Base-by-base conservation (phyloP, 345 rosid genomes). In the Lepidium didymum region DNA sequence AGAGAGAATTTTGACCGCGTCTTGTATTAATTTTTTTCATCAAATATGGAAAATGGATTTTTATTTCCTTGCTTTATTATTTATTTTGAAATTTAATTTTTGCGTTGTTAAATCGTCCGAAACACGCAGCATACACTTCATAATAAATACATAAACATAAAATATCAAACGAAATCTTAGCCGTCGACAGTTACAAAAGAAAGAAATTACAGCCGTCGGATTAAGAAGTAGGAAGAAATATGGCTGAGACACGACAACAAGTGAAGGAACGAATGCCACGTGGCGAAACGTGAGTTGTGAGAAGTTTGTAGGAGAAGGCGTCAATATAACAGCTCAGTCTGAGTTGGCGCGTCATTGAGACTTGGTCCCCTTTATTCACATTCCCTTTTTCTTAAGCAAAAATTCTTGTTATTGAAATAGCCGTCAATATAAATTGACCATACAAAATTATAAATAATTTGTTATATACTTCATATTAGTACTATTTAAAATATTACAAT, bases 231-330 rank as follows among this genome's bases (percentile, higher is more conserved):
- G 8, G 33, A 14, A 35, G 40, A 65, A 19, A 33, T 8, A 50
- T 44, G 61, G 61, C 33, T 65, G 29, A 38, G 59, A 34, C 8
- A 21, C 49, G 51, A 7, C 36, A 53, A 56, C 68, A 61, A 55
- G 62, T 70, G 37, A 54, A 42, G 8, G 7, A 52, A 52, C 18
- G 62, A 9, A 36, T 10, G 65, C 15, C 76, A 73, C 72, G 72
- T 73, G 77, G 67, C 67, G 21, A 5, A 6, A 55, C 12, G 25
- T 55, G 64, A 56, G 43, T 34, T 54, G 35, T 25, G 65, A 55
- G 64, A 72, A 56, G 52, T 56, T 65, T 64, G 76, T 56, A 36
- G 65, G 58, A 72, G 70, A 72, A 29, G 70, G 36, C 70, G 65
- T 72, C 66, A 64, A 72, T 18, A 7, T 31, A 46, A 72, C 64